Evolutionary conservation across 1,284 basidiomycete species (phyloP), one percentile per base, ranked within the genome.

Genomic region (Ganoderma resinaceum): DNA sequence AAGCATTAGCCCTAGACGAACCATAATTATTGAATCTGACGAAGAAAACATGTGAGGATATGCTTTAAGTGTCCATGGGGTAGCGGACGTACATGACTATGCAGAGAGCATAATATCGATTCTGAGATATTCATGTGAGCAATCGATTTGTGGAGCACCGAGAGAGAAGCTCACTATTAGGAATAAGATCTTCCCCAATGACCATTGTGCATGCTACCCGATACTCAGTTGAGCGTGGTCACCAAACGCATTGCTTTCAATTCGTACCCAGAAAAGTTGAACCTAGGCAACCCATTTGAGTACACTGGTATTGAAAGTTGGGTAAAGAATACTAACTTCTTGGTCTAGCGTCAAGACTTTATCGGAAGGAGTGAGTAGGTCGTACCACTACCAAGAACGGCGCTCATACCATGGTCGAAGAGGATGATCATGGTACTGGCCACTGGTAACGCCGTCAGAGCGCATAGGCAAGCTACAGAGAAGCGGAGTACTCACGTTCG

Each of bases 51-150:
- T 59, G 49, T 14, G 2, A 49, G 38, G 59, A 61, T 40, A 20
- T 35, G 16, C 33, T 38, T 57, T 11, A 12, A 16, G 16, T 31
- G 26, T 20, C n/a, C 2, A 14, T n/a, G 18, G 26, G 59, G 40
- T 16, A 33, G 1, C 11, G 1, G 11, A 80, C 86, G 73, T 75
- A 89, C 87, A 85, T 70, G 53, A 86, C 84, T 52, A 82, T 82
- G 73, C 80, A 77, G 68, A 89, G 76, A 9, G 82, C 80, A 75
- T 86, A 88, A 75, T 88, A 89, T 31, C 87, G 86, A 77, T 88
- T 89, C 87, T 88, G 66, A 1, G 33, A 14, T 7, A 9, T 3
- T n/a, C 49, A 11, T 63, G 35, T 57, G 33, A 20, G 8, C 29
- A 11, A 49, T 26, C 29, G 7, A 31, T 18, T 12, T 11, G 59